A percentile compares a stretch with the other conserved stretches of the same genome.
These are phyloP conservation scores for Lipomyces kockii DNA, from an alignment of 805 yeast genomes.

Conservation along the genomic window DNA sequence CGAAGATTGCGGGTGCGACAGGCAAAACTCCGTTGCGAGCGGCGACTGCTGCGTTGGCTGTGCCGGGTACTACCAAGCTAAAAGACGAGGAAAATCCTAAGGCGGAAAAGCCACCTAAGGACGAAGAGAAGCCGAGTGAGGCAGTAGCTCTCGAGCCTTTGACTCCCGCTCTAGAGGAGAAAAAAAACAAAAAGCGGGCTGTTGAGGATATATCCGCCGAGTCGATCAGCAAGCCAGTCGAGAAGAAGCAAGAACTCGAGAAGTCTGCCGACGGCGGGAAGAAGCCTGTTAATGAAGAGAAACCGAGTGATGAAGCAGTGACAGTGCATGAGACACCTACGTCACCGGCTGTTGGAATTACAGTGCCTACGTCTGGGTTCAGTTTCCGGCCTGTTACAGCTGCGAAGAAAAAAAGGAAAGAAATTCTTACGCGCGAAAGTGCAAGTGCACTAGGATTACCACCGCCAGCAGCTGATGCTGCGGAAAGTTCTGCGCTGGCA, in stretches of 20 bases:
- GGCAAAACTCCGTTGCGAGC: background rate
- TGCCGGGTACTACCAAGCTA: background rate
- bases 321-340: background rate
- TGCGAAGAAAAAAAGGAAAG: slow-evolving; percentile 18
- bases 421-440: slow-evolving; percentile 26
- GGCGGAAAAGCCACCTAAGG: background rate
- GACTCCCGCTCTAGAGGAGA: background rate
- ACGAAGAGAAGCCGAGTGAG: background rate
- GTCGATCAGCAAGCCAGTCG: background rate
- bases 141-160: background rate
- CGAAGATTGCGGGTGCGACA: slow-evolving; percentile 7
- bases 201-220: background rate
- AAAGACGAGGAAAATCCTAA: background rate
- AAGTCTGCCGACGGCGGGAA: background rate
- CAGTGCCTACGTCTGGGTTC: slow-evolving; percentile 23
- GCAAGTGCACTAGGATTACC: slow-evolving; percentile 25
- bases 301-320: background rate
- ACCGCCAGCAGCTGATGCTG: slow-evolving; percentile 9
- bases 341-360: background rate
- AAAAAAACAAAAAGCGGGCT: background rate
- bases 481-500: background rate
- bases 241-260: slow-evolving; percentile 5
- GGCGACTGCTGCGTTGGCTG: background rate
- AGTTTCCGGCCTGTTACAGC: slow-evolving; percentile 23
- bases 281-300: background rate